Evolutionary conservation across 2,329 filamentous ascomycete genomes (phyloP), one percentile per base, ranked within the genome.

Genomic region (Teratosphaeria viscida): DNA sequence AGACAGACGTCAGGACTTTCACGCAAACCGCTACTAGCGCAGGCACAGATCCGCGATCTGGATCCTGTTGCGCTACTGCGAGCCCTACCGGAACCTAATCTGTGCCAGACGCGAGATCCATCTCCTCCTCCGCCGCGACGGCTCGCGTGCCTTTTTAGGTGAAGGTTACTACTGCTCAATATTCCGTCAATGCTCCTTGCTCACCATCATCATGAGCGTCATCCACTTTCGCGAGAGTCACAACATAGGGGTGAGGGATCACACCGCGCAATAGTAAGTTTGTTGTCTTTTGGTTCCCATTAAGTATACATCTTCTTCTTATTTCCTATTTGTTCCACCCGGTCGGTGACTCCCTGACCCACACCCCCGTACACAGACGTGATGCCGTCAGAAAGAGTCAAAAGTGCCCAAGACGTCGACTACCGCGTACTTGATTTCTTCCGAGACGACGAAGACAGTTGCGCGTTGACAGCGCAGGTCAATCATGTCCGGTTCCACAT

Each of bases 351-450:
- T 34, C 19, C 7, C 4, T 26, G 19, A 16, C 23, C 8, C 6
- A 29, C 19, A 14, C 23, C 8, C 6, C 14, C 19, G 12, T 56
- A 47, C 23, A 37, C 32, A 43, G 54, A 43, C 54, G 54, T 34
- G 4, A 47, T 56, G 54, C 35, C 54, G 32, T 56, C 54, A 27
- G 32, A 29, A 54, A 29, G 32, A 32, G 26, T 16, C 52, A 54
- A 54, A 14, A 29, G 29, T 10, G 11, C 37, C 23, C 32, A n/a
- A 11, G 23, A 12, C 26, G 53, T 59, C 12, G 35, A 57, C 23
- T 65, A 65, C 70, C 58, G 72, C 39, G 64, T 70, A 2, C 63
- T 73, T 35, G 64, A 71, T 53, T 73, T 73, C 62, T 67, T 70
- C 52, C 65, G 67, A 49, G 69, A 73, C 61, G 66, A 69, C 43